A percentile compares a stretch with the other conserved stretches of the same genome.
Evolutionary conservation across 805 yeast species (phyloP).

Genomic region (Teunomyces gatunensis): DNA sequence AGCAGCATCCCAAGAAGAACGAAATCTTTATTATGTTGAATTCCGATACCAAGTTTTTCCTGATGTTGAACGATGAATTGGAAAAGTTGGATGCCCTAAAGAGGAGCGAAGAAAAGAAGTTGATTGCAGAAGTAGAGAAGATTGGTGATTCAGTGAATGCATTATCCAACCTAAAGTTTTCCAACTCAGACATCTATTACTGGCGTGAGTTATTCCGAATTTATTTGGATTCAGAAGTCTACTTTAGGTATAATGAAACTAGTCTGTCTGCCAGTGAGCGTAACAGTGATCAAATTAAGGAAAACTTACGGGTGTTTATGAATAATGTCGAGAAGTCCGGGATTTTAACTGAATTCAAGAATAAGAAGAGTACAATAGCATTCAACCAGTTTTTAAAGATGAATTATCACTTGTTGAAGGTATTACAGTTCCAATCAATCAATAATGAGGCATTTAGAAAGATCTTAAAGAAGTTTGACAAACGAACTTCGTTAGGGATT

Average conservation of each 20-base stretch:
- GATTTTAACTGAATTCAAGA: slow-evolving; percentile 41
- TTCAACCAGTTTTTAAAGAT: slow-evolving; percentile 51
- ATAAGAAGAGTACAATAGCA: slow-evolving; percentile 42
- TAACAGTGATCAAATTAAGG: slow-evolving; percentile 44
- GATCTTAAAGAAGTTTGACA: slow-evolving; percentile 73
- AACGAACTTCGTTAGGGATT: slow-evolving; percentile 58
- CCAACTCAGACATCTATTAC: slow-evolving; percentile 52
- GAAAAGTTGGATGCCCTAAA: slow-evolving; percentile 46
- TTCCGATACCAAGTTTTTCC: slow-evolving; percentile 60
- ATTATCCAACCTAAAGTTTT: slow-evolving; percentile 26
- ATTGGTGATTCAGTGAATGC: slow-evolving; percentile 35
- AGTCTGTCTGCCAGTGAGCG: slow-evolving; percentile 41
- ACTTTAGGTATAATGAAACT: slow-evolving; percentile 51
- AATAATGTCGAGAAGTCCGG: slow-evolving; percentile 36
- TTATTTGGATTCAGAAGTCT: slow-evolving; percentile 66
- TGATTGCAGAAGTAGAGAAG: slow-evolving; percentile 41
- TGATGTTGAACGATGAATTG: slow-evolving; percentile 54
- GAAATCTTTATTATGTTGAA: slow-evolving; percentile 45
- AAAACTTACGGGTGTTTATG: slow-evolving; percentile 41
- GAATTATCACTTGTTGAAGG: slow-evolving; percentile 54
- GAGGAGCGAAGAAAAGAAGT: slow-evolving; percentile 39
- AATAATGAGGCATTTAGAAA: slow-evolving; percentile 64
- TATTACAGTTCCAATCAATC: slow-evolving; percentile 58
- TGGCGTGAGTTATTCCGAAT: slow-evolving; percentile 70
- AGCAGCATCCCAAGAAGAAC: slow-evolving; percentile 16